Conservation (phyloP, 306 rosid species). For the Cercis canadensis region DNA sequence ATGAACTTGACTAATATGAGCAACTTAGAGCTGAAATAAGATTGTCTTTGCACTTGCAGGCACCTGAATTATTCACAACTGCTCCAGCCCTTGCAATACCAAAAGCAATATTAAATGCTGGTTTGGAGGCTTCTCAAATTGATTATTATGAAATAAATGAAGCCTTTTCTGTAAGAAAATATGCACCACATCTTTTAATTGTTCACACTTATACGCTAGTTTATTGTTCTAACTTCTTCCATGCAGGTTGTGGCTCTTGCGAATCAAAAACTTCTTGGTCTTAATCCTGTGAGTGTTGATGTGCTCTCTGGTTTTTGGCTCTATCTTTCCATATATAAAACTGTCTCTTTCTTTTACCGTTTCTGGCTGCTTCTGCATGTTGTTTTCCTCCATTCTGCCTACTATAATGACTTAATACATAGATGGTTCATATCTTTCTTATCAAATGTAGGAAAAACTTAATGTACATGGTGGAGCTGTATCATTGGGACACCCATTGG, state of each 20-base stretch:
- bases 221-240: slow-evolving; percentile 21
- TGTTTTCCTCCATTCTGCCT: slow-evolving; percentile 25
- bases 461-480: slow-evolving; percentile 93
- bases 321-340: not conserved
- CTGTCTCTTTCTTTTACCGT: slow-evolving; percentile 10
- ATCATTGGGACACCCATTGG: slow-evolving; percentile 93
- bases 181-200: slow-evolving; percentile 9
- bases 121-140: slow-evolving; percentile 80
- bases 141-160: slow-evolving; percentile 94
- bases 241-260: slow-evolving; percentile 90
- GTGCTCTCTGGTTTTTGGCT: slow-evolving; percentile 22
- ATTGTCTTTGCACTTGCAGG: slow-evolving; percentile 66
- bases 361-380: slow-evolving; percentile 28
- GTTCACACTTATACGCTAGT: slow-evolving; percentile 19
- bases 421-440: slow-evolving; percentile 29
- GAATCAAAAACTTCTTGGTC: slow-evolving; percentile 87
- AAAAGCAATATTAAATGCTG: slow-evolving; percentile 85
- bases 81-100: slow-evolving; percentile 92
- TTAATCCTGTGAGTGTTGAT: slow-evolving; percentile 75
- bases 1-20: slow-evolving; percentile 35
- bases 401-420: slow-evolving; percentile 18
- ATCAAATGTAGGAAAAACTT: slow-evolving; percentile 70
- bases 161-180: slow-evolving; percentile 82
- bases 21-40: slow-evolving; percentile 39
- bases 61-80: slow-evolving; percentile 84